phyloP scores from a whole-genome alignment of 2,329 filamentous ascomycete genomes.

The Ceratocystis alfenasii region DNA sequence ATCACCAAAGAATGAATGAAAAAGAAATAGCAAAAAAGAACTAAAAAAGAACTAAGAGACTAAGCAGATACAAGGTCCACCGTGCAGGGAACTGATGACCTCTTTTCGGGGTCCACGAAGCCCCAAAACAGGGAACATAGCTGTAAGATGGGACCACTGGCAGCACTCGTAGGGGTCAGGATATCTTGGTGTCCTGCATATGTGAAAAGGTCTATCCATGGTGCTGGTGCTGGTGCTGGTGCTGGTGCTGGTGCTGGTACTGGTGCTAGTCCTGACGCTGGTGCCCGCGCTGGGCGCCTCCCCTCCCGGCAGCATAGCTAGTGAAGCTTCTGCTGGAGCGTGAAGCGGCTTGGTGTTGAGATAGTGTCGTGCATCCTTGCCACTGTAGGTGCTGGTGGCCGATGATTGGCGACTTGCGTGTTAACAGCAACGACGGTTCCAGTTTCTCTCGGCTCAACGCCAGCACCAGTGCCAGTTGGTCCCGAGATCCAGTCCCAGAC shows the following conservation, averaged over 20 bases:
- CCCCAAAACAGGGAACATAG: not conserved
- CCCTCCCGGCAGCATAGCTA: not conserved
- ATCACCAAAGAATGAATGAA: too few relatives aligned
- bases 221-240: not conserved
- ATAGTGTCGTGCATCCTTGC: not conserved
- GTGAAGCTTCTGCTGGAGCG: not conserved
- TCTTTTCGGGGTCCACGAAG: conserved; percentile 1
- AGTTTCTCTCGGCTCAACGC: not conserved
- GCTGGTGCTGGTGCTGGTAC: not conserved
- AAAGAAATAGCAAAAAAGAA: too few relatives aligned
- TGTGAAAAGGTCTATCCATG: not conserved
- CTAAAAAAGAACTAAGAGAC: not conserved
- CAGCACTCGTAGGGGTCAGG: not conserved
- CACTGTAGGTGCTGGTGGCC: not conserved
- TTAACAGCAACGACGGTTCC: not conserved
- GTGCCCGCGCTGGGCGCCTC: not conserved
- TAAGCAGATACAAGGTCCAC: not conserved
- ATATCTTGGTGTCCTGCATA: not conserved
- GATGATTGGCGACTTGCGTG: not conserved
- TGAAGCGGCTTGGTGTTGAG: not conserved
- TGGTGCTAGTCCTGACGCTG: not conserved
- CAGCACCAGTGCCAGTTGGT: not conserved
- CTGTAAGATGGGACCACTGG: conserved; percentile 6
- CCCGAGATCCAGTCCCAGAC: not conserved
- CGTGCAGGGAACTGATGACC: not conserved